Evolutionary conservation across 441 rosid species (phyloP), one percentile per base, ranked within the genome.

Genomic region (Raphanus hybrid): DNA sequence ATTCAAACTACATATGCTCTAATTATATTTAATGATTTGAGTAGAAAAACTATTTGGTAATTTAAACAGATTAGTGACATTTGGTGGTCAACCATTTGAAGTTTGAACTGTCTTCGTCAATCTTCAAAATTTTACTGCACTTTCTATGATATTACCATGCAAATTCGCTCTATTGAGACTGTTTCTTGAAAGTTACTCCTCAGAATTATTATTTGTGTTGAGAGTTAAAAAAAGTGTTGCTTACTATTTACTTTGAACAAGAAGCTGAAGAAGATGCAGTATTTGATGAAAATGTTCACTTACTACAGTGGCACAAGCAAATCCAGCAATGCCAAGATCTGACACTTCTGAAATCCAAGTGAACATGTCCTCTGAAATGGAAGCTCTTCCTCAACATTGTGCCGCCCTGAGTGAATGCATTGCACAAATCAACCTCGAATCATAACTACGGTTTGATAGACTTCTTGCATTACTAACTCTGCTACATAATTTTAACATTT

Each of bases 81-180:
- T 43, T 43, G 50, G 43, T 43, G 50, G 43, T 43, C 52, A 55
- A 16, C 60, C 61, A 23, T 67, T 45, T 26, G 71, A 67, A 48
- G 15, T 54, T 7, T 3, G 26, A 23, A 23, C 8, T 2, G 4
- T 11, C 34, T 35, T 69, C 15, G 41, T 50, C 59, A 48, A 48
- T 4, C 62, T 10, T 58, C 34, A 58, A 58, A 50, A 50, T 0
- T 41, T 50, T 50, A 50, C 55, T 50, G 55, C 16, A 3, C 6
- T 45, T 45, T 45, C 52, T 45, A 3, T 45, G 52, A 12, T 45
- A 45, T 45, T 12, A 45, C 52, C 52, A 11, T 45, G 52, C 5
- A 50, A 50, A 50, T 11, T 43, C 50, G 50, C 1, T 43, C 5
- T 10, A n/a, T 11, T 3, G 3, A 43, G n/a, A 43, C 50, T 43